These are phyloP conservation scores for Erodium moschatum DNA, from an alignment of 441 rosid genomes.

Conservation along the genomic window DNA sequence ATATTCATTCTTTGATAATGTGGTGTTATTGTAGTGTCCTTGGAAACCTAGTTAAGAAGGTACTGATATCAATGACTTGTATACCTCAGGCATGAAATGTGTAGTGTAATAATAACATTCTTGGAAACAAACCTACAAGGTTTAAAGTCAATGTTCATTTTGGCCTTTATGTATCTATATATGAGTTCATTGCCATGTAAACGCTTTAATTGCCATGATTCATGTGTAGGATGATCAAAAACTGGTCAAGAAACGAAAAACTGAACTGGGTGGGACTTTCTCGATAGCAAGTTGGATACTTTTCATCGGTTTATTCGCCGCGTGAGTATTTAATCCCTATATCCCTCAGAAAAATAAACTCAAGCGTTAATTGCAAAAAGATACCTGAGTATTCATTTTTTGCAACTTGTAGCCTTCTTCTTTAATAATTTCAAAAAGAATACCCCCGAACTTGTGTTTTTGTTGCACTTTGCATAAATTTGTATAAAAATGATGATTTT, in stretches of 20 bases:
- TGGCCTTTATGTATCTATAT: not conserved
- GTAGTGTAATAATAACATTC: too few species aligned
- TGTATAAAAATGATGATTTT: too few species aligned
- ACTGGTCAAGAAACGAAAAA: conserved; percentile 72
- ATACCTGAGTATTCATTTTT: too few species aligned
- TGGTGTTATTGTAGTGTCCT: not conserved
- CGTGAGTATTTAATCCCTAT: conserved; percentile 45
- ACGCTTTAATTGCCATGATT: conserved; percentile 4
- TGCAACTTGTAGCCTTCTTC: too few species aligned
- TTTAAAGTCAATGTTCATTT: not conserved
- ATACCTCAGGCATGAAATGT: not conserved
- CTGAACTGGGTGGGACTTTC: conserved; percentile 87
- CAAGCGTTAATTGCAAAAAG: not conserved
- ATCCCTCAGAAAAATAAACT: not conserved
- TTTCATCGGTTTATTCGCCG: conserved; percentile 80
- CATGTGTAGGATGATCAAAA: conserved; percentile 68
- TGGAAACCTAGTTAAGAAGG: not conserved
- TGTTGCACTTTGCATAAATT: too few species aligned
- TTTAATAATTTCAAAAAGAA: too few species aligned
- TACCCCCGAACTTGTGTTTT: too few species aligned
- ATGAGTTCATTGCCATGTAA: too few species aligned
- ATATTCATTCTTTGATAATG: not conserved
- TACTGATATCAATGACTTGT: not conserved
- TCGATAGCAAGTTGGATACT: conserved; percentile 95
- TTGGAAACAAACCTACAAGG: not conserved